These are phyloP conservation scores for Capronia americana DNA, from an alignment of 2,329 filamentous ascomycete species.

Conservation along the genomic window DNA sequence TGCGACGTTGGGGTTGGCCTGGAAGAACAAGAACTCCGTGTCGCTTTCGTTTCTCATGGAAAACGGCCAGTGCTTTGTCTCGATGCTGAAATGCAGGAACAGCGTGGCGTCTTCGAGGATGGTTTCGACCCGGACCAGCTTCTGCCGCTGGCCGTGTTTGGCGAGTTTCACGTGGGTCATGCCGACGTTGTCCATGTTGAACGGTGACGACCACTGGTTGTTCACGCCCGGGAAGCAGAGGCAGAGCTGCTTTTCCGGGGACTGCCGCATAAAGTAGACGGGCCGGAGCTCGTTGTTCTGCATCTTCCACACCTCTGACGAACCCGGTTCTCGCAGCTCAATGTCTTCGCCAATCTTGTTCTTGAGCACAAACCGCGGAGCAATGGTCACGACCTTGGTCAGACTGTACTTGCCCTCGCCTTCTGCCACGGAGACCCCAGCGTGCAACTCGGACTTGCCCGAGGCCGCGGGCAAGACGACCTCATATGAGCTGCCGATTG, in stretches of 20 bases:
- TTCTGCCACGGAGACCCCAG: constrained; percentile 85
- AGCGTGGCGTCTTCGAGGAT: constrained; percentile 92
- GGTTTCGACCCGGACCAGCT: constrained; percentile 84
- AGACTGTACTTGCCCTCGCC: constrained; percentile 98
- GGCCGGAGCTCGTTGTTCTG: constrained; percentile 81
- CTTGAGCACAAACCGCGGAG: constrained; percentile 90
- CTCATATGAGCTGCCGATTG: constrained; percentile 90
- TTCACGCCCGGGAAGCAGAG: constrained; percentile 92
- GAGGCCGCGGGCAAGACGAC: constrained; percentile 78
- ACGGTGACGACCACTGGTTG: constrained; percentile 96
- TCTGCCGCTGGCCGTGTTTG: constrained; percentile 86
- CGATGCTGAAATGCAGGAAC: constrained; percentile 87
- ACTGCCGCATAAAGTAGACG: constrained; percentile 86
- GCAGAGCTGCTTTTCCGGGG: constrained; percentile 83
- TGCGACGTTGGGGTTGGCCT: constrained; percentile 89
- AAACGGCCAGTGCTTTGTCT: constrained; percentile 96
- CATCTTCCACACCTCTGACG: constrained; percentile 80
- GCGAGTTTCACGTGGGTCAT: constrained; percentile 93
- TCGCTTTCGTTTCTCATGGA: constrained; percentile 99
- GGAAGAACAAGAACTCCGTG: constrained; percentile 94
- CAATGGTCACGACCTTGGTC: constrained; percentile 91
- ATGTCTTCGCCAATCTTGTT: constrained; percentile 91
- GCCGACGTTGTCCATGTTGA: constrained; percentile 95
- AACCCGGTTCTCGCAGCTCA: constrained; percentile 88
- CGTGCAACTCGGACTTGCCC: constrained; percentile 80